These are phyloP conservation scores for Diaporthe vaccinii DNA, from an alignment of 2,329 filamentous ascomycete genomes.

Conservation along the genomic window DNA sequence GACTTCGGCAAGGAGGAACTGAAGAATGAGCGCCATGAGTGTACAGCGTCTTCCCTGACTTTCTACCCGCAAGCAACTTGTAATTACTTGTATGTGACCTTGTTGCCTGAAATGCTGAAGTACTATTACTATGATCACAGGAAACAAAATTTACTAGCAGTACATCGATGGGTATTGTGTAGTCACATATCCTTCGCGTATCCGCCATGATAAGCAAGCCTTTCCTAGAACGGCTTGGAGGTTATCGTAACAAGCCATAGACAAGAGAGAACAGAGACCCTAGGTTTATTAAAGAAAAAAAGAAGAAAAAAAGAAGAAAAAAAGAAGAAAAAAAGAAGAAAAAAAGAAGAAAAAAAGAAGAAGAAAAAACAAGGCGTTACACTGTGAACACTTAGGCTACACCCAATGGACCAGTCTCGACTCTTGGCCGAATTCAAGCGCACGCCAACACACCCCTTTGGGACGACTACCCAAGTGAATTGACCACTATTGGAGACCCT, in stretches of 20 bases:
- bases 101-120: background rate
- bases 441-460: background rate
- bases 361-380: too few species aligned
- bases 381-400: background rate
- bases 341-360: too few species aligned
- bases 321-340: too few species aligned
- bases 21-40: background rate
- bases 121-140: too few species aligned
- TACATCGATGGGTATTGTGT: too few species aligned
- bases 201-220: background rate
- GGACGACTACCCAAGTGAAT: background rate
- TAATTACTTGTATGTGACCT: too few species aligned
- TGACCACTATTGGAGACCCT: background rate
- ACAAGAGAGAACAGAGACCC: background rate
- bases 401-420: background rate
- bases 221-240: background rate
- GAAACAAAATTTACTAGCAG: too few species aligned
- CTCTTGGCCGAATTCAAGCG: background rate
- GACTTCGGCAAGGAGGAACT: background rate
- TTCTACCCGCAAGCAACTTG: background rate
- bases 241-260: too few species aligned
- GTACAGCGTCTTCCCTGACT: background rate
- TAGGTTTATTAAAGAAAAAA: background rate
- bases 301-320: too few species aligned
- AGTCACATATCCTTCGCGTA: background rate